phyloP scores from a whole-genome alignment of 208 protist genomes.

The Leishmania mexicana region DNA sequence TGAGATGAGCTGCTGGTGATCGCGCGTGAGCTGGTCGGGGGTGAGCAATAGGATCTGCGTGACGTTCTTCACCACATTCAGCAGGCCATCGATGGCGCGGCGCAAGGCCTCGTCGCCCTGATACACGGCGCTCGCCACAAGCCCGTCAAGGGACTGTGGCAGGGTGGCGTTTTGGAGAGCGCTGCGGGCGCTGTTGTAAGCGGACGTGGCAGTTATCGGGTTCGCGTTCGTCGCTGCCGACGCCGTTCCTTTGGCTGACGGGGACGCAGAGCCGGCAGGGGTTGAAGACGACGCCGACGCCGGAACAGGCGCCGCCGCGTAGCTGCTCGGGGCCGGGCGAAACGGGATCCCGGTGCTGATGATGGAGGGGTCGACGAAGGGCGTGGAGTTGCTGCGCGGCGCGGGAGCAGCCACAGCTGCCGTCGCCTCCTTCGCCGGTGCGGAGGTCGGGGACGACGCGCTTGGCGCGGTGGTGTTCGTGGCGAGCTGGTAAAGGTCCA shows the following conservation, averaged over 20 bases:
- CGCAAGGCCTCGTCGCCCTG: constrained; percentile 71
- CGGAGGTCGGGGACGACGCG: constrained; percentile 9
- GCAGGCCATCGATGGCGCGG: constrained; percentile 48
- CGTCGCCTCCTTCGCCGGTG: not conserved
- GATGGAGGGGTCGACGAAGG: constrained; percentile 36
- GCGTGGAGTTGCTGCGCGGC: constrained; percentile 1
- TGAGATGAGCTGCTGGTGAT: constrained; percentile 79
- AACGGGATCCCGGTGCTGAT: constrained; percentile 38
- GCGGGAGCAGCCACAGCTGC: constrained; percentile 1
- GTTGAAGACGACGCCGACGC: not conserved
- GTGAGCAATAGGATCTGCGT: constrained; percentile 72
- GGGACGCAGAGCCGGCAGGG: not conserved
- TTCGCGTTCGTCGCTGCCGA: constrained; percentile 29
- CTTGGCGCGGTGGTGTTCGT: constrained; percentile 5
- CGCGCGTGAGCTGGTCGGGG: constrained; percentile 64
- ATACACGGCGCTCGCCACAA: constrained; percentile 63
- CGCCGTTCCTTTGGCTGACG: constrained; percentile 4
- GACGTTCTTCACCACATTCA: constrained; percentile 74
- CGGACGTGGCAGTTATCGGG: constrained; percentile 18
- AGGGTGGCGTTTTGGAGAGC: constrained; percentile 73
- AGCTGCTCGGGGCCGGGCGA: constrained; percentile 18
- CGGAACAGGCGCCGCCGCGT: not conserved
- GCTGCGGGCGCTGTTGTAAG: constrained; percentile 39
- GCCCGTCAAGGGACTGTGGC: constrained; percentile 69
- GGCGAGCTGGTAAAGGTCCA: constrained; percentile 54